Evolutionary conservation across 208 protist genomes (phyloP), one percentile per base, ranked within the genome.

Genomic region (Acanthamoeba sp.): DNA sequence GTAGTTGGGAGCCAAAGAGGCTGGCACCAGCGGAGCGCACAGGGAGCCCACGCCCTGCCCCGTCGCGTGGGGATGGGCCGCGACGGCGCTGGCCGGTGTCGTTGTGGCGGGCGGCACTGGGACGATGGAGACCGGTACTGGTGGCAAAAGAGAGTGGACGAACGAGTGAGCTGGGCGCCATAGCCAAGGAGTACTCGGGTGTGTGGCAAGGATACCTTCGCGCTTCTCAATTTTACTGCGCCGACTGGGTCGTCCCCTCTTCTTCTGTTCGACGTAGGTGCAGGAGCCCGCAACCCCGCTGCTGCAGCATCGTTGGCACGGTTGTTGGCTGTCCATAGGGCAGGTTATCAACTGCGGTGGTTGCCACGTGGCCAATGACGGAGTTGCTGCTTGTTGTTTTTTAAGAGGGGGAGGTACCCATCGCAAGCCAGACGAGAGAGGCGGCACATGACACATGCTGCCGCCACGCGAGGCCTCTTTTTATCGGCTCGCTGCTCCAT

Each of bases 361-460:
- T 27, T 69, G 62, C 27, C n/a, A n/a, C n/a, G n/a, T n/a, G n/a
- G n/a, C n/a, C n/a, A n/a, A n/a, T n/a, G n/a, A n/a, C n/a, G n/a
- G n/a, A n/a, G n/a, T n/a, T n/a, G n/a, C n/a, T n/a, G n/a, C n/a
- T n/a, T n/a, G n/a, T n/a, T n/a, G n/a, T n/a, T n/a, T n/a, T n/a
- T n/a, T n/a, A n/a, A n/a, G n/a, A n/a, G n/a, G n/a, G n/a, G n/a
- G n/a, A n/a, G 14, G 29, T 84, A 84, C 73, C 73, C 73, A 84
- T 84, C 73, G 27, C 73, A 84, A 52, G 73, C 9, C 14, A 84
- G 40, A 29, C 73, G 73, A 45, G 73, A 84, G 7, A 84, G 40
- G 7, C 73, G 73, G 36, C 73, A 84, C 73, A 84, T 55, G 24
- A 84, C 73, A 29, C 73, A 84, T 34, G 73, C 73, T 27, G 73